phyloP scores from a whole-genome alignment of 2,329 filamentous ascomycete genomes.

The Aaosphaeria pasadenensis region DNA sequence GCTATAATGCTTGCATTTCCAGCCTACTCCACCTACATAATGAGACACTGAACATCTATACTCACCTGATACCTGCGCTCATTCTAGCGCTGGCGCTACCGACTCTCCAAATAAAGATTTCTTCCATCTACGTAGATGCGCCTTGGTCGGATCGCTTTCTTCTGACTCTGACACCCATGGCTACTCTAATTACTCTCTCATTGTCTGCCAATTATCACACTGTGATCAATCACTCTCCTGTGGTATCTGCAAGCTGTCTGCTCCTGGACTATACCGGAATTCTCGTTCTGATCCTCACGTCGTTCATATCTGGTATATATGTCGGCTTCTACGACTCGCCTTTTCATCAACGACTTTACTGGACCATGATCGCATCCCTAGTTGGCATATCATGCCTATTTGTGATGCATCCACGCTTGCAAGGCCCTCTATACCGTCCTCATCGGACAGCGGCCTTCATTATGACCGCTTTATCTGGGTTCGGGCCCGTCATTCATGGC shows the following conservation, averaged over 20 bases:
- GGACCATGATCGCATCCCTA: constrained; percentile 35
- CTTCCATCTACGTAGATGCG: constrained; percentile 14
- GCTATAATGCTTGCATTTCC: constrained; percentile 54
- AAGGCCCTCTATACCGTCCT: constrained; percentile 17
- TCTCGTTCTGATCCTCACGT: constrained; percentile 80
- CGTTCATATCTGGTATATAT: constrained; percentile 75
- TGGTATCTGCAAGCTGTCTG: constrained; percentile 76
- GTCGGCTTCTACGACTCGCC: constrained; percentile 47
- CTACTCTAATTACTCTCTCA: constrained; percentile 37
- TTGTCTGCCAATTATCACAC: constrained; percentile 69
- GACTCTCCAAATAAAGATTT: constrained; percentile 18
- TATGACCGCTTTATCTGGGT: constrained; percentile 14
- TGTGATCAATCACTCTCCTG: constrained; percentile 76
- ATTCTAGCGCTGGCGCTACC: constrained; percentile 15
- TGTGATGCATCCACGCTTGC: constrained; percentile 34
- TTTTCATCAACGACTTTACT: constrained; percentile 37
- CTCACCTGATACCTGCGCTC: constrained; percentile 54
- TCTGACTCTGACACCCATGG: constrained; percentile 29
- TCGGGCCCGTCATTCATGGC: constrained; percentile 17
- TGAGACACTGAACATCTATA: constrained; percentile 67
- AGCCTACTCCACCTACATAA: constrained; percentile 63
- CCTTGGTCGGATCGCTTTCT: constrained; percentile 24
- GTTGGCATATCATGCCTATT: constrained; percentile 27
- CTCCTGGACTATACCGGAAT: constrained; percentile 92
- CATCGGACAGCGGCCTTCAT: constrained; percentile 18